Evolutionary conservation across 106 monocot genomes (phyloP).

Genomic region (Allium cepa): DNA sequence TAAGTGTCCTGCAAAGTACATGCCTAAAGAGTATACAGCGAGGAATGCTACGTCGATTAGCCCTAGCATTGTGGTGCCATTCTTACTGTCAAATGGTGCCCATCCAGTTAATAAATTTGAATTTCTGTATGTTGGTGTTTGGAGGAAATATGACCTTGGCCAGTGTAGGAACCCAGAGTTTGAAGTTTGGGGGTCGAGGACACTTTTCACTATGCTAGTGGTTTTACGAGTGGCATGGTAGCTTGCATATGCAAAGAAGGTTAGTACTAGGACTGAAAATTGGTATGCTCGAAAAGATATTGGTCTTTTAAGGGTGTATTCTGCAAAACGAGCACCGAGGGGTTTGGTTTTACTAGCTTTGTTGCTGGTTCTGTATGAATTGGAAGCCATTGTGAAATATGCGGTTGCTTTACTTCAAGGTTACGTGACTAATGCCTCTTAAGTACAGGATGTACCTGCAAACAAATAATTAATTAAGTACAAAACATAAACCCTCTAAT

Average conservation of each 20-base stretch:
- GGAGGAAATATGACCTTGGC: constrained; percentile 3
- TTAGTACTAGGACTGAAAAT: constrained; percentile 48
- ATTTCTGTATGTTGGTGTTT: not conserved
- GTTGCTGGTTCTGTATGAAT: not conserved
- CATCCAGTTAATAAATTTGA: constrained; percentile 32
- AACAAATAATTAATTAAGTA: not conserved
- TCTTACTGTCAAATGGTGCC: constrained; percentile 64
- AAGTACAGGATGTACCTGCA: not conserved
- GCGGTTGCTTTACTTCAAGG: not conserved
- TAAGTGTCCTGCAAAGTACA: constrained; percentile 90
- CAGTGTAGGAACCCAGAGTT: constrained; percentile 19
- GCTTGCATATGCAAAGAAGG: constrained; percentile 73
- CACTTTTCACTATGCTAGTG: constrained; percentile 82
- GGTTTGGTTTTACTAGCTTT: not conserved
- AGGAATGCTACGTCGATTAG: constrained; percentile 89
- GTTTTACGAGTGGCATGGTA: constrained; percentile 77
- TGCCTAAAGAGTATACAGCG: constrained; percentile 69
- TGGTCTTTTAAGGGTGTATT: not conserved
- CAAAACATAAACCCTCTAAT: not conserved
- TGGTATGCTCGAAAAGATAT: constrained; percentile 35
- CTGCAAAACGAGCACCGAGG: constrained; percentile 1
- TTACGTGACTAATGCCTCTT: too few relatives aligned
- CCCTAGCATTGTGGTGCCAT: constrained; percentile 73
- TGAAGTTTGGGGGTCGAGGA: constrained; percentile 48
- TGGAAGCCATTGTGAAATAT: not conserved